A percentile compares a stretch with the other conserved stretches of the same genome.
phyloP scores from a whole-genome alignment of 768 basidiomycete species.

The Tricholoma flavovirens region DNA sequence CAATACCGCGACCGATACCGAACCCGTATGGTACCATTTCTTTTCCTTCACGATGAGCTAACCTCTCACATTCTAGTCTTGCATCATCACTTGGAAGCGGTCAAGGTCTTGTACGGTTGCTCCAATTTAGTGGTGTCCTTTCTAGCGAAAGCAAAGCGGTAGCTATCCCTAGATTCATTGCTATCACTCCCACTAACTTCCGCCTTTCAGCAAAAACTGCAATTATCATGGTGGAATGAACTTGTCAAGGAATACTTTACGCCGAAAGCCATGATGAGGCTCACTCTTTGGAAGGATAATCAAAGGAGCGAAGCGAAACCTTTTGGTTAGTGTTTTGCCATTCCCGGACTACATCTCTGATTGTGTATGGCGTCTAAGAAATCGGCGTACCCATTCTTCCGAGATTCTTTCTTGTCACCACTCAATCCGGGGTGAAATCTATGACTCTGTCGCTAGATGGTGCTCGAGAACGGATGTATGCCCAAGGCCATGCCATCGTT shows the following conservation, averaged over 20 bases:
- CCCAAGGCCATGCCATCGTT: constrained; percentile 47
- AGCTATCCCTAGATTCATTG: constrained; percentile 16
- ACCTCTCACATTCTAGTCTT: constrained; percentile 6
- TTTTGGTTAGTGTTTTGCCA: constrained; percentile 54
- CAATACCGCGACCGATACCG: constrained; percentile 9
- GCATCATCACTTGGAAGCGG: constrained; percentile 41
- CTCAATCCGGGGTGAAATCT: constrained; percentile 78
- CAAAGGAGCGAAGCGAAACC: constrained; percentile 74
- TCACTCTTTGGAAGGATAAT: constrained; percentile 87
- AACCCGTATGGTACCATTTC: constrained; percentile 8
- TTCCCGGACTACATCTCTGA: constrained; percentile 1
- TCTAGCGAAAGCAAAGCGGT: constrained; percentile 47
- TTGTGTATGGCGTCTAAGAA: constrained; percentile 37
- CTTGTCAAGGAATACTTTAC: constrained; percentile 68
- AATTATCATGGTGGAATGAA: constrained; percentile 61
- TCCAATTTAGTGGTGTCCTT: constrained; percentile 67
- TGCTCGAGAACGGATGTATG: constrained; percentile 56
- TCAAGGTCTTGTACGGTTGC: constrained; percentile 56
- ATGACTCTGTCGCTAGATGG: constrained; percentile 79
- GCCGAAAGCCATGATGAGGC: constrained; percentile 63
- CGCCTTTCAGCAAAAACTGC: constrained; percentile 42
- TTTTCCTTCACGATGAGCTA: constrained; percentile 5
- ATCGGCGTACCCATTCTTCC: constrained; percentile 76
- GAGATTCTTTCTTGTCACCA: constrained; percentile 80
- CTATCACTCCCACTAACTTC: constrained; percentile 6